Evolutionary conservation across 2,329 filamentous ascomycete species (phyloP).

Genomic region (Xenosphaeropsis pyriputrescens): DNA sequence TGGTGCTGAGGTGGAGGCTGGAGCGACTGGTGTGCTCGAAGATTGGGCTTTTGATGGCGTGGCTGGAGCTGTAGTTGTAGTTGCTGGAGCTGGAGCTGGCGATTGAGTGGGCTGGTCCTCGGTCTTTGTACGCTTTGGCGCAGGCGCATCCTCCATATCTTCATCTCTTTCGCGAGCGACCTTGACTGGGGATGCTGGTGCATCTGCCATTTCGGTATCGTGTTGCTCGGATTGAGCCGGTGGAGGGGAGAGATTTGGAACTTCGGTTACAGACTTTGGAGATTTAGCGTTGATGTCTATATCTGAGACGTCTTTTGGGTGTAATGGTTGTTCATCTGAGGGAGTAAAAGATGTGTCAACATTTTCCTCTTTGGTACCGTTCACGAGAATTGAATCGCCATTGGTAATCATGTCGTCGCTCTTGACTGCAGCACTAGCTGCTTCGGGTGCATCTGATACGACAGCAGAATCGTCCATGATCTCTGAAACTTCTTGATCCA

Average conservation of each 20-base stretch:
- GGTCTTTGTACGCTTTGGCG: conserved; percentile 69
- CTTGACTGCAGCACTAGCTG: too few species aligned
- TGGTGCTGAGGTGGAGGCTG: conserved; percentile 5
- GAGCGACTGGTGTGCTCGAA: conserved; percentile 8
- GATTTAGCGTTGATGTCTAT: conserved; percentile 2
- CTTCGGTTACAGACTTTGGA: background rate
- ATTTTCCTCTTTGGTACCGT: too few species aligned
- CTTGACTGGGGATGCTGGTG: conserved; percentile 29
- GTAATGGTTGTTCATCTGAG: background rate
- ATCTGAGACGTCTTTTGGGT: conserved; percentile 3
- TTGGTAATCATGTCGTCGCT: too few species aligned
- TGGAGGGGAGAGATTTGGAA: background rate
- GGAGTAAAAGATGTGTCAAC: background rate
- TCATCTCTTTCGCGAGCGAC: conserved; percentile 64
- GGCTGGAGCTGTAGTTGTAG: conserved; percentile 7
- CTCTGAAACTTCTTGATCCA: too few species aligned
- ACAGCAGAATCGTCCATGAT: too few species aligned
- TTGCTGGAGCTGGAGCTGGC: conserved; percentile 7
- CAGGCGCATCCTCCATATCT: conserved; percentile 46
- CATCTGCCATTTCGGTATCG: conserved; percentile 19
- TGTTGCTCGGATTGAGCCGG: conserved; percentile 2
- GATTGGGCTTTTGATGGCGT: background rate
- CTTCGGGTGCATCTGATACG: too few species aligned
- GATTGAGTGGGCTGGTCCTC: conserved; percentile 33
- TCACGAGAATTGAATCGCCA: too few species aligned